Evolutionary conservation across 305 asterid genomes (phyloP), one percentile per base, ranked within the genome.

Genomic region (Fraxinus xanthoxyloides): DNA sequence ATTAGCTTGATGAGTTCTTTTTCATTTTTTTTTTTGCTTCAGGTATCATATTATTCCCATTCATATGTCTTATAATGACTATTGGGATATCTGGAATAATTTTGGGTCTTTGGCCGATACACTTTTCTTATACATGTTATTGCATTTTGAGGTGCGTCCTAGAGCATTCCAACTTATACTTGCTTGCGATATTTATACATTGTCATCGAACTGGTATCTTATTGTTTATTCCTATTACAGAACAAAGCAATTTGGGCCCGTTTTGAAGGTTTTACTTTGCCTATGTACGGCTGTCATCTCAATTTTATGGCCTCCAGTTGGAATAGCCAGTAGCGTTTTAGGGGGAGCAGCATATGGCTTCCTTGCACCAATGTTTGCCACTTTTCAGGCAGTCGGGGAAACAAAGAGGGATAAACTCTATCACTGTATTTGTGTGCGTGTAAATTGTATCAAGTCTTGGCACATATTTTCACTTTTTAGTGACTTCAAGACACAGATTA

Each of bases 261-360:
- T 76, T 78, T 81, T 96, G 91, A 96, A 96, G 92, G 78, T 90
- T 78, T 76, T 93, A 31, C 86, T 91, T 32, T 87, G 91, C 87
- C 65, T 89, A 79, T 85, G 86, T 77, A 75, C 91, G 63, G 88
- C 89, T 28, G 76, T 76, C 77, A 65, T 91, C 51, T 85, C 89
- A 82, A 81, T 90, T 72, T 74, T 90, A 26, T 96, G 99, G 98
- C 95, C 85, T 4, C 88, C 90, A 7, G 38, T 92, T 76, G 98
- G 94, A 70, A 84, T 96, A 38, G 75, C 83, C 7, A 79, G 93
- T 72, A 82, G 92, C 76, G 43, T 91, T 77, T 19, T 94, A 46
- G 93, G 92, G 8, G 97, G 97, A n/a, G 92, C 94, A 6, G 94
- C 91, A 12, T 96, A 94, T 85, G 99, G 97, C 84, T 81, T 92